Evolutionary conservation across 306 rosid species (phyloP).

Genomic region (Oxytropis ochrocephala): DNA sequence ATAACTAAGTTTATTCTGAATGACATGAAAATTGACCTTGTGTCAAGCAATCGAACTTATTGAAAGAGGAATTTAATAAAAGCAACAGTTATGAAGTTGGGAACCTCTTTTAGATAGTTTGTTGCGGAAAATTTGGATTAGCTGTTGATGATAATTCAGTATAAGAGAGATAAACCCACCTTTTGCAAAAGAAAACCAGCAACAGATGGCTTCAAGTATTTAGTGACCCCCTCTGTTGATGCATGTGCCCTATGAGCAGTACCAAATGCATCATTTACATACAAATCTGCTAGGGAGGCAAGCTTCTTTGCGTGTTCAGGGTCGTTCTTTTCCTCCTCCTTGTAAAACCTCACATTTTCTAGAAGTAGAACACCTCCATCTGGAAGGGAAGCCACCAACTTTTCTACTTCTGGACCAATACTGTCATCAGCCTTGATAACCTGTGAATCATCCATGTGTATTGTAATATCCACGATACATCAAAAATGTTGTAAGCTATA

Average conservation of each 20-base stretch:
- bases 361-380: conserved; percentile 92
- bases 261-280: conserved; percentile 95
- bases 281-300: conserved; percentile 85
- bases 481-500: neutral
- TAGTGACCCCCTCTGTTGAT: conserved; percentile 98
- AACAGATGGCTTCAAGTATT: conserved; percentile 92
- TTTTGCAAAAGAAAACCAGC: conserved; percentile 98
- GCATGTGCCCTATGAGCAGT: conserved; percentile 99
- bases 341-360: conserved; percentile 95
- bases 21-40: conserved; percentile 1
- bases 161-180: conserved; percentile 36
- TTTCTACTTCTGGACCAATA: conserved; percentile 91
- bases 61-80: neutral
- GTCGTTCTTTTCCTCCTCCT: conserved; percentile 97
- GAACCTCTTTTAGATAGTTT: neutral
- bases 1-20: neutral
- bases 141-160: neutral
- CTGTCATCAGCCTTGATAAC: conserved; percentile 88
- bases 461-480: conserved; percentile 9
- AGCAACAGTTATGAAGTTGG: neutral
- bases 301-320: conserved; percentile 96
- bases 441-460: conserved; percentile 33
- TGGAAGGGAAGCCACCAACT: conserved; percentile 78
- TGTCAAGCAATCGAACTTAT: neutral
- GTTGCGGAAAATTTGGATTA: neutral